These are phyloP conservation scores for Oryza nivara DNA, from an alignment of 176 grass and related monocot species.

Conservation along the genomic window DNA sequence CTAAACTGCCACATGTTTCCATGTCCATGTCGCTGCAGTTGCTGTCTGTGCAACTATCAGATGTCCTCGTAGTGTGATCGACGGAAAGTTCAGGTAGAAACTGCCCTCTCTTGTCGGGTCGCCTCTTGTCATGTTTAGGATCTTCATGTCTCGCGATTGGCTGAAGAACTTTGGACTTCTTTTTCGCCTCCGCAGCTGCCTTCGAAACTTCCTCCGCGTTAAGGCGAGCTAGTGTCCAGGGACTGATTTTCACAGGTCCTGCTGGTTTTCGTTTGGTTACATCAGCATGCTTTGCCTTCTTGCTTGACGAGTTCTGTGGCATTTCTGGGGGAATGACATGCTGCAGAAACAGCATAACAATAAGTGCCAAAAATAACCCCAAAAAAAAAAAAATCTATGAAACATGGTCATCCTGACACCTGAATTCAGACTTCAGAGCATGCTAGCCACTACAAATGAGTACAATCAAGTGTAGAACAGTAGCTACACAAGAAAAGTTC, in stretches of 20 bases:
- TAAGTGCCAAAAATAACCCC: neutral
- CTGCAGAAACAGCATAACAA: conserved; percentile 38
- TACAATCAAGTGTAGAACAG: neutral
- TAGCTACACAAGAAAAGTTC: neutral
- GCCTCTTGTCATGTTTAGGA: conserved; percentile 29
- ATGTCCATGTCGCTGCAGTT: conserved; percentile 47
- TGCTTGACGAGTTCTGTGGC: conserved; percentile 44
- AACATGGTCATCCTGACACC: neutral
- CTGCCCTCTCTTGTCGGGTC: conserved; percentile 34
- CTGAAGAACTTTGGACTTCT: conserved; percentile 70
- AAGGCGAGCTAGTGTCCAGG: conserved; percentile 74
- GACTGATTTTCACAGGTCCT: conserved; percentile 66
- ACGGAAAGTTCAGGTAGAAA: conserved; percentile 44
- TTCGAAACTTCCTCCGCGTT: conserved; percentile 86
- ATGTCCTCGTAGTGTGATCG: conserved; percentile 48
- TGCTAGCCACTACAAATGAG: neutral
- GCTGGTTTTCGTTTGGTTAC: conserved; percentile 51
- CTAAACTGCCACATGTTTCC: conserved; percentile 54
- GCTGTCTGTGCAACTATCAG: conserved; percentile 43
- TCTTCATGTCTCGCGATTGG: conserved; percentile 44
- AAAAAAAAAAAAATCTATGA: neutral
- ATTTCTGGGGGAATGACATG: conserved; percentile 73
- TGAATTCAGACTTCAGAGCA: neutral
- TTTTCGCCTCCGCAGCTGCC: conserved; percentile 69
- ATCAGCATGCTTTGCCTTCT: conserved; percentile 56